Evolutionary conservation across 1,284 basidiomycete species (phyloP).

Genomic region (Blastosporella zonata): DNA sequence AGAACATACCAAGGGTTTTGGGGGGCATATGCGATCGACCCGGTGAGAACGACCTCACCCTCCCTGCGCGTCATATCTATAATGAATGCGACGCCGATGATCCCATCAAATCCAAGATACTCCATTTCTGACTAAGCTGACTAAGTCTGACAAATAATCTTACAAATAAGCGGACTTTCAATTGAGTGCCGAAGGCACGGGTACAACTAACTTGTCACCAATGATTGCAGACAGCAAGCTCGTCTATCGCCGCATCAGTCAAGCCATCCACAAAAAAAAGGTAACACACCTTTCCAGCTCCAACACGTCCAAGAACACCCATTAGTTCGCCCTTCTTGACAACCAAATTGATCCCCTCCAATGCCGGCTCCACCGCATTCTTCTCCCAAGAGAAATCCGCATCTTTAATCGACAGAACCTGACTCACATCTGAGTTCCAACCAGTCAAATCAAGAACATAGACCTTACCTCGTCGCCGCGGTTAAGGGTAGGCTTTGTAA

Average conservation of each 20-base stretch:
- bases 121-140: too few relatives aligned
- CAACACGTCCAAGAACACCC: conserved; percentile 86
- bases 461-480: conserved; percentile 58
- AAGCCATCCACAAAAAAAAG: conserved; percentile 4
- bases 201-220: too few relatives aligned
- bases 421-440: conserved; percentile 2
- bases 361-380: conserved; percentile 52
- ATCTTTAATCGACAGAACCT: conserved; percentile 67
- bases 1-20: conserved; percentile 88
- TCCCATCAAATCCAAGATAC: too few relatives aligned
- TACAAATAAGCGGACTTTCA: too few relatives aligned
- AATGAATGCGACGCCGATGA: conserved; percentile 90
- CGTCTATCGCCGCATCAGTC: conserved; percentile 39
- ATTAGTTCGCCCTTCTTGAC: conserved; percentile 86
- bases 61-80: conserved; percentile 80
- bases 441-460: background rate
- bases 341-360: conserved; percentile 76
- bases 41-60: conserved; percentile 70
- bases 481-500: conserved; percentile 42
- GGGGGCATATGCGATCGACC: conserved; percentile 84
- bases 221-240: conserved; percentile 76
- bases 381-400: conserved; percentile 82
- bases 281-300: conserved; percentile 78
- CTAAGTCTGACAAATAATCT: too few relatives aligned
- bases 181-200: too few relatives aligned